These are phyloP conservation scores for Sugiyamaella mastotermitis DNA, from an alignment of 805 yeast species.

Conservation along the genomic window DNA sequence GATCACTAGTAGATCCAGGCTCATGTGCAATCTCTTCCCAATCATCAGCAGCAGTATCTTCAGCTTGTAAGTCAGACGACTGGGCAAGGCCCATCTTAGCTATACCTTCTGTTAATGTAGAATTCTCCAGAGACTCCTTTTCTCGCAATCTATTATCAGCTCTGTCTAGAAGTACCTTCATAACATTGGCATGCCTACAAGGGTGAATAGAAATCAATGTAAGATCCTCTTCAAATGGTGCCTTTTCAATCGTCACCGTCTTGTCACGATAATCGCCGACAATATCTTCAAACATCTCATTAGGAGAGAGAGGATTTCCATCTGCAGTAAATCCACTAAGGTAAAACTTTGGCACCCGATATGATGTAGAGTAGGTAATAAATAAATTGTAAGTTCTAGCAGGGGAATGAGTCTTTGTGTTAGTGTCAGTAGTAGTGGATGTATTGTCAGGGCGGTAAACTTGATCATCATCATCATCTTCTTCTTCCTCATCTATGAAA, in stretches of 20 bases:
- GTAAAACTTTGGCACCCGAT: conserved; percentile 92
- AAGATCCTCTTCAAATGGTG: conserved; percentile 74
- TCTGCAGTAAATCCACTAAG: conserved; percentile 77
- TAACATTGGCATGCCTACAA: conserved; percentile 90
- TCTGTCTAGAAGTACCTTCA: conserved; percentile 77
- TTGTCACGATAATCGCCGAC: conserved; percentile 87
- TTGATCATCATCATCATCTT: conserved; percentile 16
- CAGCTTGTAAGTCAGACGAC: conserved; percentile 15
- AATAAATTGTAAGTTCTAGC: conserved; percentile 76
- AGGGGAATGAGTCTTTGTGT: conserved; percentile 17
- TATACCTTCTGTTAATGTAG: conserved; percentile 31
- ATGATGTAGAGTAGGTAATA: conserved; percentile 89
- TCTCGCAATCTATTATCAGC: conserved; percentile 43
- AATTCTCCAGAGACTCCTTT: conserved; percentile 16
- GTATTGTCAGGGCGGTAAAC: conserved; percentile 4
- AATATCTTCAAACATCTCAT: conserved; percentile 92
- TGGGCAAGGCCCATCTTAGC: conserved; percentile 38
- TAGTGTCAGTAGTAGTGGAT: neutral
- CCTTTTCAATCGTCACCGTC: conserved; percentile 91
- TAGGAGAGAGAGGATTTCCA: conserved; percentile 82
- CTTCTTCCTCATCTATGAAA: conserved; percentile 20
- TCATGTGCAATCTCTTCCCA: conserved; percentile 49
- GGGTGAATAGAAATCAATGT: conserved; percentile 90
- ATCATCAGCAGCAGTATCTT: conserved; percentile 37
- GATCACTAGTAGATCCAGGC: conserved; percentile 14